These are phyloP conservation scores for Taphrina communis DNA, from an alignment of 1,139 yeast species.

Conservation along the genomic window DNA sequence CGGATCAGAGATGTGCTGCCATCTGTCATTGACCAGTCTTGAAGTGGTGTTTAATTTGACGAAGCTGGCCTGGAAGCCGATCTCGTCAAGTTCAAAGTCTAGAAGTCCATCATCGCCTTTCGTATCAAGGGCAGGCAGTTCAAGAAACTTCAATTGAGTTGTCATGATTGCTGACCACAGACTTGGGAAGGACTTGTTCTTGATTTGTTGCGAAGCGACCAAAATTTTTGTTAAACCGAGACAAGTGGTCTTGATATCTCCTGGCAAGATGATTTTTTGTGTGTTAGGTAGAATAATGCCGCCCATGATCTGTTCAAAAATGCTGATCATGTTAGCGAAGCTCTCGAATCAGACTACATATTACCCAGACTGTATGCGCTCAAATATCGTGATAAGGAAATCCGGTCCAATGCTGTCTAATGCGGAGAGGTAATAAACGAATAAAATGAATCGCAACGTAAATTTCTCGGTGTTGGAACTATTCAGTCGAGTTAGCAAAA, in stretches of 20 bases:
- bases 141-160: slow-evolving; percentile 53
- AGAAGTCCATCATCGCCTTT: slow-evolving; percentile 32
- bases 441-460: slow-evolving; percentile 63
- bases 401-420: slow-evolving; percentile 57
- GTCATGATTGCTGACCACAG: slow-evolving; percentile 50
- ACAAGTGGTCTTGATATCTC: slow-evolving; percentile 76
- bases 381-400: slow-evolving; percentile 64
- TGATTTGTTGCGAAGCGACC: slow-evolving; percentile 44
- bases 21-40: slow-evolving; percentile 70
- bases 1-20: slow-evolving; percentile 57
- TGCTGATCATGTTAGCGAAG: slow-evolving; percentile 53
- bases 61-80: slow-evolving; percentile 82
- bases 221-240: slow-evolving; percentile 74
- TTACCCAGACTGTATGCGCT: slow-evolving; percentile 60
- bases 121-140: slow-evolving; percentile 40
- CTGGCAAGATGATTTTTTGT: slow-evolving; percentile 66
- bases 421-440: slow-evolving; percentile 69
- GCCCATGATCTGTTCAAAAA: slow-evolving; percentile 68
- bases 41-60: slow-evolving; percentile 73
- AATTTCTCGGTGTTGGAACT: slow-evolving; percentile 81
- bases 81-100: slow-evolving; percentile 50
- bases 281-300: slow-evolving; percentile 73
- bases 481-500: slow-evolving; percentile 80
- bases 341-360: slow-evolving; percentile 49
- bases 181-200: slow-evolving; percentile 46